These are phyloP conservation scores for Saccharum officinarum DNA, from an alignment of 176 grass and related monocot species.

Conservation along the genomic window DNA sequence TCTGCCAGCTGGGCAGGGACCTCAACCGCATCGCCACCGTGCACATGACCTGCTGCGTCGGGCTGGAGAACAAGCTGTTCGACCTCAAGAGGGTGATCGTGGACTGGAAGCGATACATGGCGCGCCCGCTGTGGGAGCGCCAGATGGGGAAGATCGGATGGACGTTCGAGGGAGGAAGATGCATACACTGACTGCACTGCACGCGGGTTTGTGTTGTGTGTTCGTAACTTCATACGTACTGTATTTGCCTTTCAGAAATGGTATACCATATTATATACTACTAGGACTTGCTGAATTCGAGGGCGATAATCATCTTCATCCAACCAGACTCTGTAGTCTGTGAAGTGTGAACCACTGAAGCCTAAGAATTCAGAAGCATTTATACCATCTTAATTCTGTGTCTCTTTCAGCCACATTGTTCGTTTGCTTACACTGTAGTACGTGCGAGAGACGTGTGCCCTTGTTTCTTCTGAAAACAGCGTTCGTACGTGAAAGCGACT, in stretches of 20 bases:
- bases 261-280: too few species aligned
- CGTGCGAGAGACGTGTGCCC: not conserved
- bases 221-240: too few species aligned
- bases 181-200: slow-evolving; percentile 56
- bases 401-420: not conserved
- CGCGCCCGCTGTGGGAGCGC: slow-evolving; percentile 51
- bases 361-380: not conserved
- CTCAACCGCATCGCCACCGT: slow-evolving; percentile 69
- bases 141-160: slow-evolving; percentile 47
- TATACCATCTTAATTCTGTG: not conserved
- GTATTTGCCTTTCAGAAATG: not conserved
- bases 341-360: not conserved
- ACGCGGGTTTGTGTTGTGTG: not conserved
- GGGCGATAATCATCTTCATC: not conserved
- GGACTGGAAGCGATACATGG: slow-evolving; percentile 67
- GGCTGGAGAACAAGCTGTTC: slow-evolving; percentile 61
- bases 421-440: not conserved
- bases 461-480: not conserved
- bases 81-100: slow-evolving; percentile 51
- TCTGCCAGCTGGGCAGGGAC: slow-evolving; percentile 79
- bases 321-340: too few species aligned
- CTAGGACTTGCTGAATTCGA: not conserved
- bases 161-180: slow-evolving; percentile 68
- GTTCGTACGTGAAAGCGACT: not conserved
- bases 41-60: slow-evolving; percentile 85